Base-by-base conservation (phyloP, 371 early-diverging fungal species). In the Quaeritorhiza haematococci region DNA sequence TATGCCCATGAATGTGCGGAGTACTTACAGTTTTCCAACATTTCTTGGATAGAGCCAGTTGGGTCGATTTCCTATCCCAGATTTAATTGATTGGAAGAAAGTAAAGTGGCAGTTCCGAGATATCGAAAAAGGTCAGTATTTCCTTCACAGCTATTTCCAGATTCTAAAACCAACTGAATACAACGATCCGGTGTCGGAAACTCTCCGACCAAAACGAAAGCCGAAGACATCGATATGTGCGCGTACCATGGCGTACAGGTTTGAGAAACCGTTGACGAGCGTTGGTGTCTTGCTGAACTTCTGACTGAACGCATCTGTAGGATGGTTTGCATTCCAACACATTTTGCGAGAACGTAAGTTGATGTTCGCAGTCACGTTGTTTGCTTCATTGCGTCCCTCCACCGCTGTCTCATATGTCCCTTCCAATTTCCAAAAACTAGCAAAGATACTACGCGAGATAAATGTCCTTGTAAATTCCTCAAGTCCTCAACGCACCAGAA, bases 271-370 rank as follows among this genome's bases (percentile, higher is more conserved):
- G 53, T 89, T 91, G 45, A 98, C 91, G 27, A 90, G 79, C n/a
- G 92, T 89, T 1, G 98, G 96, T 56, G 89, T 87, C 69, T 95
- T 96, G 62, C 88, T 82, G 66, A 98, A 97, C 81, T 96, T 98
- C 82, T 98, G 98, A 44, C 92, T 89, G 78, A 98, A 98, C 30
- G 98, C 98, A 76, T 96, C 97, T 70, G 49, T n/a, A n/a, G n/a
- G n/a, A n/a, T n/a, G n/a, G n/a, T n/a, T n/a, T n/a, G n/a, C n/a
- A n/a, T n/a, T n/a, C n/a, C 30, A 33, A 8, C 33, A 15, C 1
- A 21, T 30, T 19, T 3, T 34, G 28, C 1, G 10, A 19, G 33
- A 10, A 38, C 42, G 46, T 33, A 53, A 45, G n/a, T n/a, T n/a
- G n/a, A n/a, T n/a, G n/a, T n/a, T n/a, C n/a, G n/a, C n/a, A n/a